Evolutionary conservation across 202 grass and related monocot genomes (phyloP), one percentile per base, ranked within the genome.

Genomic region (Sporobolus alterniflorus): DNA sequence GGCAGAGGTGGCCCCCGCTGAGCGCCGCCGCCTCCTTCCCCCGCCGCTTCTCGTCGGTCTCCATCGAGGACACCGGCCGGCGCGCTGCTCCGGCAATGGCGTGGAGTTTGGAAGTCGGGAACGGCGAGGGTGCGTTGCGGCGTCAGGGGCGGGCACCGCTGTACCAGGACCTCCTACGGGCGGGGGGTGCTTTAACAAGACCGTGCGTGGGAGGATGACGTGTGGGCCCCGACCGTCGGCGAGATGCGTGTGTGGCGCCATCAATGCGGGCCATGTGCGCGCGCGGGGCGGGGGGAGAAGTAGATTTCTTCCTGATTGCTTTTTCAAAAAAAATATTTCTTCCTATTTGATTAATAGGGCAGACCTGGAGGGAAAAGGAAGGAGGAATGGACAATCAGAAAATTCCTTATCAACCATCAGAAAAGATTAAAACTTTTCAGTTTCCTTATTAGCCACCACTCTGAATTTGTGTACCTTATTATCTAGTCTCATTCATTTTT

Each of bases 1-100:
- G 89, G 92, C 92, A 94, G 43, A 89, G 80, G 49, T 88, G 82
- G 3, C 85, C 91, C 66, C 80, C 80, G 54, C 87, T 90, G 17
- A 84, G 65, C 71, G 51, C 67, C 71, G 67, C 52, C 18, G 67
- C 34, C 13, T 73, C 52, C 78, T 65, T 82, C 40, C 40, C 51
- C 9, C 78, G 71, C 47, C 71, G 24, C 72, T 52, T 76, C 62
- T 87, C 85, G 21, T 87, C 72, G 72, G 33, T 61, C 78, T 64
- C 78, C 85, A 87, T 87, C 9, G 72, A 44, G 0, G 8, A 11
- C 55, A n/a, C 22, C 52, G 21, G 11, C 52, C n/a, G 52, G 52
- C 52, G 40, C 56, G 11, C 73, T 24, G 40, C 74, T 62, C 26
- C 78, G 78, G 9, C 67, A 82, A 86, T 63, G 55, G 59, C 39